phyloP scores from a whole-genome alignment of 1,139 yeast genomes.

The Entelexis sorbosivorans region DNA sequence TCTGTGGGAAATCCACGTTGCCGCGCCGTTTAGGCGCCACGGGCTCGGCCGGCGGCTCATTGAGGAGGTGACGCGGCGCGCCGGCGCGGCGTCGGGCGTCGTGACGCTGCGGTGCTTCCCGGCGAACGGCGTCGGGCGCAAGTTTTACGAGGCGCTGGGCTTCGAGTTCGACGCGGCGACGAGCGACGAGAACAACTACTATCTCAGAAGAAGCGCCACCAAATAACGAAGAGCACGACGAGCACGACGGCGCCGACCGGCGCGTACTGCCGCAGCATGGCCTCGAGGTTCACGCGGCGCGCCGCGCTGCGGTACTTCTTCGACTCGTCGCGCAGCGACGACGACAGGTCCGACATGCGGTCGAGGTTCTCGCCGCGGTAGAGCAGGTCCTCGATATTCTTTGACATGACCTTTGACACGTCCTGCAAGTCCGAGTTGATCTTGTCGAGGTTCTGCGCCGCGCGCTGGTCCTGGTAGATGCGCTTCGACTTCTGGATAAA shows the following conservation, averaged over 20 bases:
- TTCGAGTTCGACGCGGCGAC: conserved; percentile 4
- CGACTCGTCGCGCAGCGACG: conserved; percentile 68
- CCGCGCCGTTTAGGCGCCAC: conserved; percentile 11
- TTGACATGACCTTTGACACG: conserved; percentile 90
- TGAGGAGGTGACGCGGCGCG: background rate
- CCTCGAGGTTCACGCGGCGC: conserved; percentile 78
- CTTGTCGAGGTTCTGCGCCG: conserved; percentile 76
- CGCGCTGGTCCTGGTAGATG: conserved; percentile 81
- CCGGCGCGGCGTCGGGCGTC: background rate
- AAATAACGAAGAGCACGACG: conserved; percentile 63
- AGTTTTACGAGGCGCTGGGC: conserved; percentile 13
- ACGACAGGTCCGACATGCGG: conserved; percentile 78
- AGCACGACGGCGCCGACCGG: conserved; percentile 69
- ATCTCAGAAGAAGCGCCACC: conserved; percentile 56
- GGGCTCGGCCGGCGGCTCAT: conserved; percentile 13
- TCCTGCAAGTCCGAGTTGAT: conserved; percentile 81
- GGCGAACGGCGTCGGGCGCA: conserved; percentile 7
- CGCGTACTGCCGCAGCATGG: conserved; percentile 76
- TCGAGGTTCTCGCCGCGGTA: conserved; percentile 93
- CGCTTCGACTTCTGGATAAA: conserved; percentile 81
- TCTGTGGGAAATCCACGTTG: conserved; percentile 20
- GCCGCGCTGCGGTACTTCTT: conserved; percentile 85
- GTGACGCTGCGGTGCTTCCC: conserved; percentile 14
- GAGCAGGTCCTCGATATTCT: conserved; percentile 84
- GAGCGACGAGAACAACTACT: conserved; percentile 1